Base-by-base conservation (phyloP, 2,329 filamentous ascomycete species). In the Lachnellula occidentalis region DNA sequence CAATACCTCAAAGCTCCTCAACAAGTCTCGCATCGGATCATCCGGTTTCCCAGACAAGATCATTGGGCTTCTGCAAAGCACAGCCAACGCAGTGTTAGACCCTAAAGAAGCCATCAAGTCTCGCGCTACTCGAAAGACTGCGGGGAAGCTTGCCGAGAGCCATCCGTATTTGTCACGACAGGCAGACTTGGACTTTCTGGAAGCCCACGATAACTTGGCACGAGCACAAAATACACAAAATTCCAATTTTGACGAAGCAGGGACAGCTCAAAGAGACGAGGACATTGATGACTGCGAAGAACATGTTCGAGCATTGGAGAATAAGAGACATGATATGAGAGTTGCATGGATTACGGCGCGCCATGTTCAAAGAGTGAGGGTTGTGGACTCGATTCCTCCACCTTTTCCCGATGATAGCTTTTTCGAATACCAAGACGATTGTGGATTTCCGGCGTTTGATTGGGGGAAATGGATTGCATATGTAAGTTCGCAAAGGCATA, bases 261-360 rank as follows among this genome's bases (percentile, higher is more conserved):
- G 36, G 37, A 24, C 58, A 54, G 1, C 58, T 61, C 45, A 51
- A 3, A 57, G 51, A 24, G 5, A 45, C 7, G 36, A 37, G 3
- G 37, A 58, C 5, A 53, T 62, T 24, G 41, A 55, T 31, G 21
- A 53, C 58, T 42, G 58, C 52, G 34, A 55, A 67, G 9, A 62
- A 57, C 24, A 56, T 57, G 42, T 61, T 63, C 50, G 60, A 64
- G 34, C 51, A 9, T 34, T 62, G 36, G 60, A 63, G 50, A 61
- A 61, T 31, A 61, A 61, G n/a, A 64, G 69, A 31, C 67, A 71
- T 53, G 66, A 62, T 45, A 67, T 65, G 14, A 67, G 62, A 52
- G 67, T 70, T 5, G 61, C 70, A 15, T 72, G 70, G 70, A 65
- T 70, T 6, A 64, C 71, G 3, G 67, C 67, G 51, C 62, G 70